These are phyloP conservation scores for Claviceps fusiformis DNA, from an alignment of 2,329 filamentous ascomycete species.

Conservation along the genomic window DNA sequence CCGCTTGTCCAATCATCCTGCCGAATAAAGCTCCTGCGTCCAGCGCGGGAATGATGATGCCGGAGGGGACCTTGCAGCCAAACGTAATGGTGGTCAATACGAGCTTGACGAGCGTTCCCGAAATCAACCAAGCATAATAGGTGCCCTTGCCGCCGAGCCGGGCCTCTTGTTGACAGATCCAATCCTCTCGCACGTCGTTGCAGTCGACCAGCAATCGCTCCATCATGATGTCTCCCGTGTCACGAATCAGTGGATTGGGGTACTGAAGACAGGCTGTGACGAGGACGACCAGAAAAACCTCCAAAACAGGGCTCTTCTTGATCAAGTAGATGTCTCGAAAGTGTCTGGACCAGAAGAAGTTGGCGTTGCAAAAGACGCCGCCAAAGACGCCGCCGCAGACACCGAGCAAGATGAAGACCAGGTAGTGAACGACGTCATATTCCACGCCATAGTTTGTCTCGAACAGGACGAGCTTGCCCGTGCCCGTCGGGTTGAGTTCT, in stretches of 20 bases:
- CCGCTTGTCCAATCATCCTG: slow-evolving; percentile 31
- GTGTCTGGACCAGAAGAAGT: slow-evolving; percentile 41
- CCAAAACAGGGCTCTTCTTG: slow-evolving; percentile 40
- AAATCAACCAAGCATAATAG: slow-evolving; percentile 37
- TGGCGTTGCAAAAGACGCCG: slow-evolving; percentile 43
- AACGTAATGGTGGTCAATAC: slow-evolving; percentile 44
- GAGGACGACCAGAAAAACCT: slow-evolving; percentile 39
- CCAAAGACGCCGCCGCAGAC: slow-evolving; percentile 45
- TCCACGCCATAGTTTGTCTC: slow-evolving; percentile 44
- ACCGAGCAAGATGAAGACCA: slow-evolving; percentile 42
- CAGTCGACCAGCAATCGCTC: slow-evolving; percentile 44
- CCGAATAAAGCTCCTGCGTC: slow-evolving; percentile 45
- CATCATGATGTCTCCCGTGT: slow-evolving; percentile 42
- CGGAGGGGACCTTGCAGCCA: slow-evolving; percentile 45
- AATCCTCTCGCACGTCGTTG: slow-evolving; percentile 21
- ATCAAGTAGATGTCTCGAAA: slow-evolving; percentile 39
- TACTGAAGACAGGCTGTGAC: slow-evolving; percentile 41
- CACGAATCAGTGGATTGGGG: slow-evolving; percentile 39
- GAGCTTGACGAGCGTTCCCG: slow-evolving; percentile 40
- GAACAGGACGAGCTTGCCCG: slow-evolving; percentile 46
- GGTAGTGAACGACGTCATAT: slow-evolving; percentile 41
- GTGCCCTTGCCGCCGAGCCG: slow-evolving; percentile 14
- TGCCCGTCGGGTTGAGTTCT: slow-evolving; percentile 44
- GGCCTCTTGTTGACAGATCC: slow-evolving; percentile 39
- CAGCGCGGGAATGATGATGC: slow-evolving; percentile 46